Evolutionary conservation across 306 rosid genomes (phyloP).

Genomic region (Pterocarpus santalinus): DNA sequence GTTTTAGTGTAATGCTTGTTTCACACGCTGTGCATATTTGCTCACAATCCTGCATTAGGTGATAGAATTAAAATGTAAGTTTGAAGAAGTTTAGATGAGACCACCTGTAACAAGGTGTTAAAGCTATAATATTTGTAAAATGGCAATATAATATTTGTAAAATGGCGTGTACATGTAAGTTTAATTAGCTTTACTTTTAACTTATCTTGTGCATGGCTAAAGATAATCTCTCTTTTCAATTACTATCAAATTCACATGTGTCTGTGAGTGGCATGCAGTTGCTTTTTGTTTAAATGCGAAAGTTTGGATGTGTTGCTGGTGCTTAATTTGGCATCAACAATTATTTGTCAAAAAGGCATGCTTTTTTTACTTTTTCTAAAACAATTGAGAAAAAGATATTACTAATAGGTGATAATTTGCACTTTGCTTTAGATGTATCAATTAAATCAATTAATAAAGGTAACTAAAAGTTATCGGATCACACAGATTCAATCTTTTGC

Average conservation of each 20-base stretch:
- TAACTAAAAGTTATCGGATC: background rate
- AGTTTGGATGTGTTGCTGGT: background rate
- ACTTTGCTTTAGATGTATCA: background rate
- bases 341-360: conserved; percentile 11
- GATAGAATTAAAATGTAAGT: background rate
- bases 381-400: conserved; percentile 1
- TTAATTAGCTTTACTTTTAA: too few relatives aligned
- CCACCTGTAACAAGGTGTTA: background rate
- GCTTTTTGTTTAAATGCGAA: background rate
- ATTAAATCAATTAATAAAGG: background rate
- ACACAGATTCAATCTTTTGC: background rate
- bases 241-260: background rate
- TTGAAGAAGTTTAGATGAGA: background rate
- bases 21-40: background rate
- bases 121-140: background rate
- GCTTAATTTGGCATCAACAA: background rate
- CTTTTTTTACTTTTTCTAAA: background rate
- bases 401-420: background rate
- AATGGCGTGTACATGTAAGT: background rate
- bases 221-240: background rate
- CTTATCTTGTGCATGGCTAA: background rate
- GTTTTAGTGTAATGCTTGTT: background rate
- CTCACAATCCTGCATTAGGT: background rate
- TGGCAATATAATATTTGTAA: too few relatives aligned
- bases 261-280: background rate